Conservation (phyloP, 768 basidiomycete species). For the Flagelloscypha sp. region DNA sequence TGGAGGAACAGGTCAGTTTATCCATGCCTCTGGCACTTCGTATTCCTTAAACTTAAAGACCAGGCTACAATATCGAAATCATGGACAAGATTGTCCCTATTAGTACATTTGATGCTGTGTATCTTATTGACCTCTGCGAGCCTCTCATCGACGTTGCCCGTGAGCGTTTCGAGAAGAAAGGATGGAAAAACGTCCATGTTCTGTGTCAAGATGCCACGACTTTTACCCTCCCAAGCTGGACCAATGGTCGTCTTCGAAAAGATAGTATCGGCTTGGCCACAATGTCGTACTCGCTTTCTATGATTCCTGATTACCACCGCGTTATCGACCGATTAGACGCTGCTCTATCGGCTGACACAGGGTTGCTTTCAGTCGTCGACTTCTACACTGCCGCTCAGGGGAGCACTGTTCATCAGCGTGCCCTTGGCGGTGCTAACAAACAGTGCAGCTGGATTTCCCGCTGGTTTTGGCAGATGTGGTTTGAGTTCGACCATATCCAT, state of each 20-base stretch:
- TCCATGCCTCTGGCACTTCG: neutral
- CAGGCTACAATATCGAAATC: conserved; percentile 62
- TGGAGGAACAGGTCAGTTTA: conserved; percentile 51
- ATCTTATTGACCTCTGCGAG: conserved; percentile 67
- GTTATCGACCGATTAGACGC: conserved; percentile 62
- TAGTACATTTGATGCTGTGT: conserved; percentile 55
- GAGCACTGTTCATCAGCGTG: conserved; percentile 46
- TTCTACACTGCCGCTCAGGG: conserved; percentile 60
- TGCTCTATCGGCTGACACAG: conserved; percentile 49
- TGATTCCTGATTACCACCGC: conserved; percentile 59
- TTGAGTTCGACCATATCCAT: conserved; percentile 42
- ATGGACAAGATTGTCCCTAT: conserved; percentile 59
- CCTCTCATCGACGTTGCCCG: conserved; percentile 64
- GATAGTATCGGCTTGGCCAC: conserved; percentile 49
- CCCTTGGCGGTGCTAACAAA: conserved; percentile 55
- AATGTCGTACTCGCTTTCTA: conserved; percentile 50
- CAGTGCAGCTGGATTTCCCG: conserved; percentile 58
- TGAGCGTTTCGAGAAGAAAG: conserved; percentile 53
- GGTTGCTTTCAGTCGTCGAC: conserved; percentile 61
- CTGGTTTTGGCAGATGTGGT: conserved; percentile 77
- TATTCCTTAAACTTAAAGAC: conserved; percentile 5
- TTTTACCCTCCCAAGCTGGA: conserved; percentile 58
- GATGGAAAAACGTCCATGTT: conserved; percentile 68
- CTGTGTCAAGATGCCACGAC: conserved; percentile 65
- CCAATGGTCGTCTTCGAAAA: conserved; percentile 36